These are phyloP conservation scores for Rhizopogon salebrosus DNA, from an alignment of 768 basidiomycete genomes.

Conservation along the genomic window DNA sequence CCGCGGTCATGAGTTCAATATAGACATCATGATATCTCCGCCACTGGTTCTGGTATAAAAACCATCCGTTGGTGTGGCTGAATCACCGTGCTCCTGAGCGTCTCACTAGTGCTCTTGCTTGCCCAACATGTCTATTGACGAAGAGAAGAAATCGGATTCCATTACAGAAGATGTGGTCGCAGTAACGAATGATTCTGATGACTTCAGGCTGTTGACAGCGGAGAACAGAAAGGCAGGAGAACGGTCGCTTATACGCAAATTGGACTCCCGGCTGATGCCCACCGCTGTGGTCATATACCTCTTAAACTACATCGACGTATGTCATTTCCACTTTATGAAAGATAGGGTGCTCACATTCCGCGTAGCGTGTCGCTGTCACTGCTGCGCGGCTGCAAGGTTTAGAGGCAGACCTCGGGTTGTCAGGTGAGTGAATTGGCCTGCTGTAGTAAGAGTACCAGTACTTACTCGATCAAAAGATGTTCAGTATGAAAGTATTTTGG, in stretches of 20 bases:
- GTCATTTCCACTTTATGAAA: background rate
- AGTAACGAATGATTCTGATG: constrained; percentile 1
- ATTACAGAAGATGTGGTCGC: constrained; percentile 5
- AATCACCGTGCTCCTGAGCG: background rate
- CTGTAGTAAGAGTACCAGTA: background rate
- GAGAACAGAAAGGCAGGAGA: constrained; percentile 15
- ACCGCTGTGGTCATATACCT: constrained; percentile 18
- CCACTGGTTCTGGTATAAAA: background rate
- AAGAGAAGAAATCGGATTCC: constrained; percentile 8
- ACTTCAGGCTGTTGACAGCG: constrained; percentile 7
- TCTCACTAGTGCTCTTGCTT: background rate
- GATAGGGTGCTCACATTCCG: background rate
- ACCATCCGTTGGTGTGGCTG: background rate
- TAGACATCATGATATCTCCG: background rate
- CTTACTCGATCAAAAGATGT: constrained; percentile 30
- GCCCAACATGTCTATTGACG: constrained; percentile 5
- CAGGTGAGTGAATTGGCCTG: constrained; percentile 13
- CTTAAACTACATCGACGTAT: constrained; percentile 24
- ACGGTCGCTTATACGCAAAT: constrained; percentile 17
- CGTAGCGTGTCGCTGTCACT: constrained; percentile 33
- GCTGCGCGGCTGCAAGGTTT: constrained; percentile 36
- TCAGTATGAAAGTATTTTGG: constrained; percentile 48
- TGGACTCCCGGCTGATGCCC: constrained; percentile 25
- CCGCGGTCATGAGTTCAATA: background rate
- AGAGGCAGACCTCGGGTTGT: constrained; percentile 32